These are phyloP conservation scores for Acanthamoeba lenticulata DNA, from an alignment of 208 protist species.

Conservation along the genomic window DNA sequence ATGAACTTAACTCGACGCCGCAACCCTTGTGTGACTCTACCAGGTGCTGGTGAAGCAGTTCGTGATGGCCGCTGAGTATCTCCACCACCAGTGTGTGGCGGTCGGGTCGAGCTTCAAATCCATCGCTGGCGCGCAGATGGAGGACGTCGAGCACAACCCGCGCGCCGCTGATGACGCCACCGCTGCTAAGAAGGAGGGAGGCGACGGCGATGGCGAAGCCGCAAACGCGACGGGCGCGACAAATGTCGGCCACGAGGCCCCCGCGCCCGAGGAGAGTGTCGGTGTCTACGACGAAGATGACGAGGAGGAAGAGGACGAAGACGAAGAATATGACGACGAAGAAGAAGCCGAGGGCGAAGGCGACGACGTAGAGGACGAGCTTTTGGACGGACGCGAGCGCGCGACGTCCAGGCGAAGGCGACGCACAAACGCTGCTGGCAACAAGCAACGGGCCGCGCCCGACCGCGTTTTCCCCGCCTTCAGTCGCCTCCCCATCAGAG, in stretches of 20 bases:
- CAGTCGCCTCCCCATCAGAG: not conserved
- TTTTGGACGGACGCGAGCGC: no score
- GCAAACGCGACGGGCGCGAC: no score
- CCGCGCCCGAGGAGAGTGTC: not conserved
- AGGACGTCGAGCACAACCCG: not conserved
- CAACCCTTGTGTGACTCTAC: not conserved
- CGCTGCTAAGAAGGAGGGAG: no score
- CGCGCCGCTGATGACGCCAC: not conserved
- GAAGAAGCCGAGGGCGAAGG: not conserved
- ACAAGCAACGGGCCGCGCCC: no score
- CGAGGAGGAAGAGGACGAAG: not conserved
- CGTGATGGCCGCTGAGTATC: not conserved
- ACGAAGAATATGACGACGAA: no score
- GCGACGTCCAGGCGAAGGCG: no score
- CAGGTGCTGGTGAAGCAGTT: not conserved
- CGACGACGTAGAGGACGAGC: not conserved
- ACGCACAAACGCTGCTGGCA: no score
- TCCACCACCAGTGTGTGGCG: not conserved
- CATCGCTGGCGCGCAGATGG: not conserved
- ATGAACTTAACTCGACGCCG: not conserved
- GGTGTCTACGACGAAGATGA: not conserved
- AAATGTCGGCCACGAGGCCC: no score
- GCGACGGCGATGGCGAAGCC: no score
- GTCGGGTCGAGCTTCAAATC: not conserved
- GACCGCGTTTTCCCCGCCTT: not conserved